A percentile compares a stretch with the other conserved stretches of the same genome.
Conservation (phyloP, 148 eudicot genomes). For the Rheum nobile region DNA sequence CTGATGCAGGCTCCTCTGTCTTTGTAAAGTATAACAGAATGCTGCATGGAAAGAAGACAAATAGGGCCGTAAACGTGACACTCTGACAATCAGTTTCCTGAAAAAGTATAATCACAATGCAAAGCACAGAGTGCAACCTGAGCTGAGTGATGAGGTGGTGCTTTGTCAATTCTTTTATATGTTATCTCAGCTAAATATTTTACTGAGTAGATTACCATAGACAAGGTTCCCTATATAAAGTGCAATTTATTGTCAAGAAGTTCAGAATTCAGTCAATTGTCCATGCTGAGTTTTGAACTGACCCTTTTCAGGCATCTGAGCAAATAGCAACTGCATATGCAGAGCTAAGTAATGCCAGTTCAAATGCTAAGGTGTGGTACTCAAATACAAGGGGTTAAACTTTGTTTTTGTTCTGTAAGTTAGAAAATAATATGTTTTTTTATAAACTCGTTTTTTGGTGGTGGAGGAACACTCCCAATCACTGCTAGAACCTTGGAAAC, state of each 20-base stretch:
- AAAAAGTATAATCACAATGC: constrained; percentile 96
- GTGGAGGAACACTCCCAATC: constrained; percentile 94
- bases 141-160: constrained; percentile 91
- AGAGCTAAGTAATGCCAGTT: constrained; percentile 82
- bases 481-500: constrained; percentile 98
- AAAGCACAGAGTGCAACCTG: constrained; percentile 89
- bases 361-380: constrained; percentile 59
- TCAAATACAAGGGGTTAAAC: not conserved
- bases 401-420: not conserved
- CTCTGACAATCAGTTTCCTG: constrained; percentile 78
- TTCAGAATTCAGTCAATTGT: too few species aligned
- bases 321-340: constrained; percentile 94
- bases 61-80: constrained; percentile 53
- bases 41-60: constrained; percentile 75
- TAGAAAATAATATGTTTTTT: not conserved
- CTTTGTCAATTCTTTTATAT: not conserved
- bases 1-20: constrained; percentile 49
- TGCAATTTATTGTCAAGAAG: too few species aligned
- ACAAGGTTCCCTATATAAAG: too few species aligned
- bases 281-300: not conserved
- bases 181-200: not conserved
- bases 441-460: too few species aligned
- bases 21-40: constrained; percentile 83
- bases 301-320: constrained; percentile 78
- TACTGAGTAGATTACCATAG: not conserved